Percentiles rank a stretch among this genome's conserved stretches.
These are phyloP conservation scores for Murraya paniculata DNA, from an alignment of 345 rosid species.

Conservation along the genomic window DNA sequence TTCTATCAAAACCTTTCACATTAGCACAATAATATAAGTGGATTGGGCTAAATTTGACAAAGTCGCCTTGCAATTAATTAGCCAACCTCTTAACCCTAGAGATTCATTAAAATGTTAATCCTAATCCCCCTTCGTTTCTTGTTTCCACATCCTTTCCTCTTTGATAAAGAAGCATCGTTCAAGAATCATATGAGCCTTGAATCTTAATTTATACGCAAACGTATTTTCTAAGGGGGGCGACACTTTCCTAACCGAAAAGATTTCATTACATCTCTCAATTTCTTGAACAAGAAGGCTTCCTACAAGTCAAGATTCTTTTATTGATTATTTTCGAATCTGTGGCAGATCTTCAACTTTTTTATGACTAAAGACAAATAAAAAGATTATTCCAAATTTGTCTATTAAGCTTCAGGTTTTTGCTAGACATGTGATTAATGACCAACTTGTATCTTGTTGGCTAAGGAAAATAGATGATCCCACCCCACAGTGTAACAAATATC, in stretches of 20 bases:
- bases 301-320: constrained; percentile 4
- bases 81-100: neutral
- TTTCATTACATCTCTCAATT: neutral
- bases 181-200: neutral
- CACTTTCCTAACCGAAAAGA: neutral
- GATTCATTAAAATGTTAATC: too few species aligned
- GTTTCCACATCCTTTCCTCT: neutral
- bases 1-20: neutral
- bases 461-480: neutral
- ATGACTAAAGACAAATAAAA: neutral
- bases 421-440: neutral
- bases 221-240: neutral
- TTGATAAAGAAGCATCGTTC: neutral
- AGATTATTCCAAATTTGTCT: neutral
- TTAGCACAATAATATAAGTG: neutral
- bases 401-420: neutral
- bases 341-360: neutral
- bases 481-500: neutral
- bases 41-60: neutral
- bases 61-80: neutral
- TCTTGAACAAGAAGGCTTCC: constrained; percentile 17
- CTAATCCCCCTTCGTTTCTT: neutral
- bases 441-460: neutral
- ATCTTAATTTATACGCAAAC: constrained; percentile 7
- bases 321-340: too few species aligned